Conservation (phyloP, 2,329 filamentous ascomycete species). For the Ophiostoma quercus region DNA sequence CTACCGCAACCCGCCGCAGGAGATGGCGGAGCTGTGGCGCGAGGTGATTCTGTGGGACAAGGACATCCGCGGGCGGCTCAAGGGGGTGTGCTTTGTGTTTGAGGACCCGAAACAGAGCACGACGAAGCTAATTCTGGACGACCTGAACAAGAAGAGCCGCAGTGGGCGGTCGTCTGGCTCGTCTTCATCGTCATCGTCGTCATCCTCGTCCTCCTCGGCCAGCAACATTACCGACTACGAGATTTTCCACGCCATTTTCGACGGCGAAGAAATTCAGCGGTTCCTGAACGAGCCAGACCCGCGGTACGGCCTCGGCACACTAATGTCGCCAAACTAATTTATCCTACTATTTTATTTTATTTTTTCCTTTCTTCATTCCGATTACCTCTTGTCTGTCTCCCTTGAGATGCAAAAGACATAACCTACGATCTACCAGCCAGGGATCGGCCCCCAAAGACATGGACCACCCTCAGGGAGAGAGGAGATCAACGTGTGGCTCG, state of each 20-base stretch:
- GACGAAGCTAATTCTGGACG: slow-evolving; percentile 48
- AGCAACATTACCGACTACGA: slow-evolving; percentile 42
- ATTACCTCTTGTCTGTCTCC: background rate
- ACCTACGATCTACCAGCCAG: background rate
- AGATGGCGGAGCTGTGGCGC: slow-evolving; percentile 61
- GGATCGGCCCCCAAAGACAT: background rate
- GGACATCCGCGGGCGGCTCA: slow-evolving; percentile 57
- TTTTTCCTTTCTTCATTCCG: background rate
- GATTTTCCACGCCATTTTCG: slow-evolving; percentile 52
- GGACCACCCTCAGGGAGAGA: background rate
- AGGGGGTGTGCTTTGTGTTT: slow-evolving; percentile 59
- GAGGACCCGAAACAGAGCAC: slow-evolving; percentile 54
- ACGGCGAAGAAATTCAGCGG: slow-evolving; percentile 44
- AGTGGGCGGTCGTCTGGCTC: slow-evolving; percentile 30
- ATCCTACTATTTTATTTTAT: background rate
- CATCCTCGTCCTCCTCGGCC: slow-evolving; percentile 21
- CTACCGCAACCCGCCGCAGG: slow-evolving; percentile 59
- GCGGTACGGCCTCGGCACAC: slow-evolving; percentile 50
- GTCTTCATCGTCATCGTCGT: slow-evolving; percentile 31
- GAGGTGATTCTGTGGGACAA: slow-evolving; percentile 59
- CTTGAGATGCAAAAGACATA: background rate
- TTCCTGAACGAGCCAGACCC: slow-evolving; percentile 50
- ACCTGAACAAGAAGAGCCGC: slow-evolving; percentile 48
- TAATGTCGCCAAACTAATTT: slow-evolving; percentile 36
- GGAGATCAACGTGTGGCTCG: background rate